A percentile compares a stretch with the other conserved stretches of the same genome.
Conservation (phyloP, 2,329 filamentous ascomycete genomes). For the Xylaria sp. region DNA sequence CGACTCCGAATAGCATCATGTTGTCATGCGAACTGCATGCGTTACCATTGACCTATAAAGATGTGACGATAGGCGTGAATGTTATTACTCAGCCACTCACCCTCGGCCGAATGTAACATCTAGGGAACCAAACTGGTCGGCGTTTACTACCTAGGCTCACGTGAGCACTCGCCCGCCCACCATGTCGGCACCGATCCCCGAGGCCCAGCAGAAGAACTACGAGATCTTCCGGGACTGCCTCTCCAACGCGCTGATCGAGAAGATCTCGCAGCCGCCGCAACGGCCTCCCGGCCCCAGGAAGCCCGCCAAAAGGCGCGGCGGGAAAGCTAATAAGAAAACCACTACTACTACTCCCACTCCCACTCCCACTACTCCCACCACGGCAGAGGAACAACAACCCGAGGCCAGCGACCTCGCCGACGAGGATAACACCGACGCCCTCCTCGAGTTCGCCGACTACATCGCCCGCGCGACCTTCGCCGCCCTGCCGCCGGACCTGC, state of each 20-base stretch:
- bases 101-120: too few species aligned
- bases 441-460: slow-evolving; percentile 83
- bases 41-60: too few species aligned
- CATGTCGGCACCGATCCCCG: slow-evolving; percentile 21
- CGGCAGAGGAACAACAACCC: slow-evolving; percentile 9
- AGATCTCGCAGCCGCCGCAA: too few species aligned
- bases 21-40: too few species aligned
- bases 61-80: too few species aligned
- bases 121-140: too few species aligned
- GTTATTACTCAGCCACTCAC: too few species aligned
- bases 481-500: slow-evolving; percentile 62
- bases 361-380: slow-evolving; percentile 5
- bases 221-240: slow-evolving; percentile 75
- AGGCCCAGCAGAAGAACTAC: slow-evolving; percentile 53
- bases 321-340: slow-evolving; percentile 39
- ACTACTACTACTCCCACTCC: slow-evolving; percentile 1
- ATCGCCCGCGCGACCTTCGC: slow-evolving; percentile 71
- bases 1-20: too few species aligned
- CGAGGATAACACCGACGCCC: slow-evolving; percentile 68
- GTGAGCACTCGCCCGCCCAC: too few species aligned
- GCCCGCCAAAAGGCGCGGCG: slow-evolving; percentile 47
- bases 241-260: slow-evolving; percentile 68
- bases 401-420: slow-evolving; percentile 20
- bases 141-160: too few species aligned
- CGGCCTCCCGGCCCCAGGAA: slow-evolving; percentile 40